Evolutionary conservation across 768 basidiomycete genomes (phyloP), one percentile per base, ranked within the genome.

Genomic region (Steccherinum ochraceum): DNA sequence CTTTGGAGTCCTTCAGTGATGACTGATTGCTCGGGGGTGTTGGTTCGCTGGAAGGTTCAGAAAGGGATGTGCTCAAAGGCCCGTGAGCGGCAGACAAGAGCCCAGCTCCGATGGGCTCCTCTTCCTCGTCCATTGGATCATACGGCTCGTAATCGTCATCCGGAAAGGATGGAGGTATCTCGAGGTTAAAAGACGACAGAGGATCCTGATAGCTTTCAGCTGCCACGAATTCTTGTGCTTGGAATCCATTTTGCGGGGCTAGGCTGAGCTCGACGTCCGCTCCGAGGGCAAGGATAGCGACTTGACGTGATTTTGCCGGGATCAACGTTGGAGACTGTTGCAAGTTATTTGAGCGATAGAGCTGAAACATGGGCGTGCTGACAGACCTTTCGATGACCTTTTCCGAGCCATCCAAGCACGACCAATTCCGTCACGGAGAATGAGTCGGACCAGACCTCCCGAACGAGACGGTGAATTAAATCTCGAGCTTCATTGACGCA

Each of bases 231-330:
- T 7, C 41, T 43, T 19, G 41, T 5, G 41, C 20, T 12, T n/a
- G 20, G 35, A 50, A 46, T 3, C 41, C 52, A 20, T 10, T 5
- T 19, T 12, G 23, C 2, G 51, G 48, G 13, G 20, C 40, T 26
- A 52, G n/a, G 39, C 5, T 50, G 10, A 56, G 21, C 48, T 56
- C 55, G 24, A 56, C 41, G 24, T 56, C 55, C 5, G 55, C 51
- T 3, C 55, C 55, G 26, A 56, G 48, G 24, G 51, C 52, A 16
- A 52, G 46, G n/a, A 56, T 44, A 24, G 40, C 49, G 39, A 53
- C 21, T 2, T 43, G 19, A 7, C 16, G 18, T 3, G 20, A 18
- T 26, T 27, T 46, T 2, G 43, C 26, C 11, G 49, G 45, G 7
- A 54, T 18, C 1, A 24, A n/a, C 24, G 24, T 42, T 13, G 42